Conservation (phyloP, 805 yeast genomes). For the Hanseniaspora mollemarum region DNA sequence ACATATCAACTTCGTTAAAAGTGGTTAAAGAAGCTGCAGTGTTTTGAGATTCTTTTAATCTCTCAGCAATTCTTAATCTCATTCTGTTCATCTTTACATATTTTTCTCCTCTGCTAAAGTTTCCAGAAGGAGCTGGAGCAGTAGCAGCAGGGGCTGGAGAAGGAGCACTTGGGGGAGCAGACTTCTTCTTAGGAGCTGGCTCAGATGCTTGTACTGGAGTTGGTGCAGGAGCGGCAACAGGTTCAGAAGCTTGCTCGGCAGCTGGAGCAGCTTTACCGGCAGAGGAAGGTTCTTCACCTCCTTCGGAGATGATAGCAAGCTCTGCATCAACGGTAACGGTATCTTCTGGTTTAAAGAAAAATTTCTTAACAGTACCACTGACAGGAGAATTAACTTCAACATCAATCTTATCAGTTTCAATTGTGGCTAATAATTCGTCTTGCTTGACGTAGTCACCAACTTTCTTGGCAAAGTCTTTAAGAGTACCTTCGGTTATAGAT, state of each 20-base stretch:
- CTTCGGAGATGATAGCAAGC: conserved; percentile 70
- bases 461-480: conserved; percentile 52
- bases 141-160: conserved; percentile 24
- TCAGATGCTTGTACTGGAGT: conserved; percentile 23
- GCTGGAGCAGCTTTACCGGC: conserved; percentile 41
- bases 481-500: conserved; percentile 92
- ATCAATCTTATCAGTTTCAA: conserved; percentile 96
- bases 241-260: conserved; percentile 36
- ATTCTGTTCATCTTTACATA: conserved; percentile 98
- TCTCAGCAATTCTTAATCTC: conserved; percentile 97
- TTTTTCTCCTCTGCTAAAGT: conserved; percentile 73
- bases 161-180: conserved; percentile 21
- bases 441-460: conserved; percentile 80
- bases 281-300: conserved; percentile 50
- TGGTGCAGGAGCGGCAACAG: conserved; percentile 24
- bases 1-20: conserved; percentile 96
- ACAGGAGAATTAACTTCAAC: conserved; percentile 93
- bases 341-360: conserved; percentile 73
- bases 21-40: conserved; percentile 97
- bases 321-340: conserved; percentile 95
- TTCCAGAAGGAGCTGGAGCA: conserved; percentile 24
- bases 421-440: conserved; percentile 90
- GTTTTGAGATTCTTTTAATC: conserved; percentile 97
- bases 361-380: conserved; percentile 76
- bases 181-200: conserved; percentile 29